A percentile compares a stretch with the other conserved stretches of the same genome.
Conservation (phyloP, 495 filamentous ascomycete genomes). For the Delitschia confertaspora region DNA sequence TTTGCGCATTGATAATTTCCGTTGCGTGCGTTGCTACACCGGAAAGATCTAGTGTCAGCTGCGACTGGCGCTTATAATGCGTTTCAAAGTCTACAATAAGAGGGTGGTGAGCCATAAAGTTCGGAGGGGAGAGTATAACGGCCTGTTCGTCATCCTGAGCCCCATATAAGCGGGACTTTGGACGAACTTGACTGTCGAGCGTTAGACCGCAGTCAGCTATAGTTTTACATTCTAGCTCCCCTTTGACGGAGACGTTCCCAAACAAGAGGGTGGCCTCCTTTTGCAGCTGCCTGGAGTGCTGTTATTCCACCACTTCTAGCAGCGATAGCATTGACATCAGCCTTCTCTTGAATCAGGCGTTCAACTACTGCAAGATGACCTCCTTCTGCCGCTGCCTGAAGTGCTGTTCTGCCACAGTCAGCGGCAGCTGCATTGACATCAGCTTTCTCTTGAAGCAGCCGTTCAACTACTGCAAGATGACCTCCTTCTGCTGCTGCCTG, state of each 20-base stretch:
- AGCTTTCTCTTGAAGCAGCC: not conserved
- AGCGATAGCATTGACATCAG: slow-evolving; percentile 4
- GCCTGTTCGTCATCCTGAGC: too few species aligned
- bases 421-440: not conserved
- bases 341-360: not conserved
- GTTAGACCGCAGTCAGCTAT: too few species aligned
- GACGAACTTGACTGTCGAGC: too few species aligned
- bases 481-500: slow-evolving; percentile 4
- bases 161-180: too few species aligned
- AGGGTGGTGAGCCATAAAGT: too few species aligned
- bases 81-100: too few species aligned
- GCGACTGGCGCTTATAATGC: too few species aligned
- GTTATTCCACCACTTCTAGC: slow-evolving; percentile 4
- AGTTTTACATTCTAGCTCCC: not conserved
- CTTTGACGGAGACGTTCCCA: slow-evolving; percentile 1
- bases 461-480: not conserved
- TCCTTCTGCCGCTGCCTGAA: slow-evolving; percentile 9
- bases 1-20: too few species aligned
- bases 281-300: slow-evolving; percentile 9
- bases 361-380: not conserved
- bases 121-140: too few species aligned
- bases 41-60: too few species aligned
- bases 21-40: too few species aligned
- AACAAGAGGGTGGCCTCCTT: not conserved
- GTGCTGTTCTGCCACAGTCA: slow-evolving; percentile 2